Percentiles rank a stretch among this genome's conserved stretches.
phyloP scores from a whole-genome alignment of 1,284 basidiomycete species.

The Cutaneotrichosporon daszewskae region DNA sequence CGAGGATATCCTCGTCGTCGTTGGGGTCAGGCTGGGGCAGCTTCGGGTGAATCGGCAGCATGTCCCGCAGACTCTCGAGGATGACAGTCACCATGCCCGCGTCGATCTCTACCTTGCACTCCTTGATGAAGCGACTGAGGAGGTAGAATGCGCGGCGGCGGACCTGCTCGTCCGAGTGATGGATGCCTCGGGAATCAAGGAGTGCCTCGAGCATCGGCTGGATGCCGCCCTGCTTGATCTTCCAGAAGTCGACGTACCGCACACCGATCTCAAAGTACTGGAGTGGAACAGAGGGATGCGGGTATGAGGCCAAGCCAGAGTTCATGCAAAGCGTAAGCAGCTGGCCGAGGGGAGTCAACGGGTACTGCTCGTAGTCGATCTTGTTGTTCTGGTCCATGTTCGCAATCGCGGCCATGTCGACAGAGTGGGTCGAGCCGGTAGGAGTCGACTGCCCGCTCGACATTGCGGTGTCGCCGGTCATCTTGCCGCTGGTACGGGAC shows the following conservation, averaged over 20 bases:
- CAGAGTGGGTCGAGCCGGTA: neutral
- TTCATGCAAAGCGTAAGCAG: constrained; percentile 78
- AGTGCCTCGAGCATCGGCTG: constrained; percentile 82
- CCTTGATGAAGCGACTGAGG: constrained; percentile 87
- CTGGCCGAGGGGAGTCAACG: constrained; percentile 84
- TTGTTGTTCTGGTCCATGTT: constrained; percentile 37
- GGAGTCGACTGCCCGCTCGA: constrained; percentile 37
- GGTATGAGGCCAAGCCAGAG: constrained; percentile 75
- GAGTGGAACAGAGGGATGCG: constrained; percentile 80
- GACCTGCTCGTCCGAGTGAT: constrained; percentile 66
- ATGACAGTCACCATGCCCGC: constrained; percentile 65
- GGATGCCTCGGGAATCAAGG: constrained; percentile 77
- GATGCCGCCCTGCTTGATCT: constrained; percentile 78
- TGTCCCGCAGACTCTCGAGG: constrained; percentile 63
- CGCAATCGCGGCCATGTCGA: neutral
- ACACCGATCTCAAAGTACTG: constrained; percentile 91
- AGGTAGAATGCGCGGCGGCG: constrained; percentile 84
- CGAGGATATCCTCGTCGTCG: constrained; percentile 55
- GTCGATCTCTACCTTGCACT: constrained; percentile 72
- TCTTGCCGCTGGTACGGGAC: constrained; percentile 24
- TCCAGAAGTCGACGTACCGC: constrained; percentile 95
- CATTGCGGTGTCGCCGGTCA: constrained; percentile 27
- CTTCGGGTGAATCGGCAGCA: constrained; percentile 50
- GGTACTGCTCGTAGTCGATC: constrained; percentile 77
- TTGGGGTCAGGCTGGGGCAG: constrained; percentile 50